Evolutionary conservation across 2,329 filamentous ascomycete genomes (phyloP), one percentile per base, ranked within the genome.

Genomic region (Colletotrichum sp.): DNA sequence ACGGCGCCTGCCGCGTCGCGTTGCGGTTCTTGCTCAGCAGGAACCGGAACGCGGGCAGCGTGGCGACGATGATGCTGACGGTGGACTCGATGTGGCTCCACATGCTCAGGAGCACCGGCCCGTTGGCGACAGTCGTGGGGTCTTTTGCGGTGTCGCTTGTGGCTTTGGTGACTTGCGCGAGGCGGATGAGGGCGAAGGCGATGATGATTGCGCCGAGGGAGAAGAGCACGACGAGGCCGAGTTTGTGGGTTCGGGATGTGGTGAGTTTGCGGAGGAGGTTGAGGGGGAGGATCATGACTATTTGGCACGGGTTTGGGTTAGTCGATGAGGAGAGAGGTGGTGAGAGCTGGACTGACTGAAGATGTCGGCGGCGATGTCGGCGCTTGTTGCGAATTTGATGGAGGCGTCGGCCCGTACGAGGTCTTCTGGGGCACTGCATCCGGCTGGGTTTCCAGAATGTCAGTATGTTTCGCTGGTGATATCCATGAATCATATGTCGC

Each of bases 71-170:
- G 65, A 76, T 52, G 57, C 68, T 64, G 13, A 76, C 71, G 8
- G 71, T 69, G 55, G 74, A 74, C 71, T 76, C 74, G 65, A 76
- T 52, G 64, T 74, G 74, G 36, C 74, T 76, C 74, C 71, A 76
- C 74, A 76, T 76, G 71, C 70, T 74, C 21, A 74, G 74, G 18
- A 76, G 74, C 30, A 76, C 74, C 5, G 74, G 74, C 16, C 70
- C 74, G 24, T 76, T 76, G 30, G 74, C 74, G 18, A 76, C 57
- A 3, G 70, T 76, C 28, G 74, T 69, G 1, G 74, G 74, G n/a
- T 76, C 74, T 26, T 69, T 66, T 16, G 70, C 64, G 30, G 74
- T 32, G 70, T 73, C 70, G 52, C 64, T 49, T 16, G 74, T 76
- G 57, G 71, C 74, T 57, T 72, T 77, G 6, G 65, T 77, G 1